Conservation (phyloP, 768 basidiomycete species). For the Auricularia sp. region DNA sequence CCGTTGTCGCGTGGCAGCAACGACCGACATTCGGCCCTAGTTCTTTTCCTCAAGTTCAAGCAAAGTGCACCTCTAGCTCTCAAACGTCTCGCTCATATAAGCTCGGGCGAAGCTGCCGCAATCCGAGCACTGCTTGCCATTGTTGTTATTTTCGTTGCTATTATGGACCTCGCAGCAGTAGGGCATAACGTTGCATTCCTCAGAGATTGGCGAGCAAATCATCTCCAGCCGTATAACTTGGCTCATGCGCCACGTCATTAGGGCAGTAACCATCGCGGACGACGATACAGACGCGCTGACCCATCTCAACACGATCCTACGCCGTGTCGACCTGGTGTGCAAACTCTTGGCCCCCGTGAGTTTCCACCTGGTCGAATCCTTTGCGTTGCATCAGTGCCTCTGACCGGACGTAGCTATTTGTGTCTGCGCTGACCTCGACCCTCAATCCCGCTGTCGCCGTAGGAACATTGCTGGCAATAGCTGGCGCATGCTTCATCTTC, state of each 20-base stretch:
- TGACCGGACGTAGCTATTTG: slow-evolving; percentile 24
- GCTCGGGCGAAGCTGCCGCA: slow-evolving; percentile 1
- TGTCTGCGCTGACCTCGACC: slow-evolving; percentile 32
- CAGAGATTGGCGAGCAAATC: slow-evolving; percentile 31
- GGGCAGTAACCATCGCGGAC: slow-evolving; percentile 29
- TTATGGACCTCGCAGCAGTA: slow-evolving; percentile 30
- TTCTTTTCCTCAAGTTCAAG: not conserved
- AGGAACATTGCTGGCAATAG: slow-evolving; percentile 24
- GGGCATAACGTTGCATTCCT: slow-evolving; percentile 37
- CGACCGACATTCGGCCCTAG: not conserved
- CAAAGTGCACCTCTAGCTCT: slow-evolving; percentile 5
- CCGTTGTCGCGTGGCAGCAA: slow-evolving; percentile 23
- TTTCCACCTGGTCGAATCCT: not conserved
- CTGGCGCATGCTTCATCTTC: slow-evolving; percentile 26
- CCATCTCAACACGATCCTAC: slow-evolving; percentile 30
- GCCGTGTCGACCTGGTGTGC: slow-evolving; percentile 32
- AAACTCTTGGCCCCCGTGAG: slow-evolving; percentile 34
- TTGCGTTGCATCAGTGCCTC: not conserved
- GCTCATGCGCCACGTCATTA: not conserved
- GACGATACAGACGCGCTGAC: slow-evolving; percentile 26
- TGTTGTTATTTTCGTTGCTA: slow-evolving; percentile 24
- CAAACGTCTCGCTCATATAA: slow-evolving; percentile 6
- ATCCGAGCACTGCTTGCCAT: slow-evolving; percentile 24
- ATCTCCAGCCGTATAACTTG: not conserved
- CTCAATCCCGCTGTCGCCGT: slow-evolving; percentile 25